Evolutionary conservation across 192 early-diverging fungal species (phyloP).

Genomic region (Entomortierella chlamydospora): DNA sequence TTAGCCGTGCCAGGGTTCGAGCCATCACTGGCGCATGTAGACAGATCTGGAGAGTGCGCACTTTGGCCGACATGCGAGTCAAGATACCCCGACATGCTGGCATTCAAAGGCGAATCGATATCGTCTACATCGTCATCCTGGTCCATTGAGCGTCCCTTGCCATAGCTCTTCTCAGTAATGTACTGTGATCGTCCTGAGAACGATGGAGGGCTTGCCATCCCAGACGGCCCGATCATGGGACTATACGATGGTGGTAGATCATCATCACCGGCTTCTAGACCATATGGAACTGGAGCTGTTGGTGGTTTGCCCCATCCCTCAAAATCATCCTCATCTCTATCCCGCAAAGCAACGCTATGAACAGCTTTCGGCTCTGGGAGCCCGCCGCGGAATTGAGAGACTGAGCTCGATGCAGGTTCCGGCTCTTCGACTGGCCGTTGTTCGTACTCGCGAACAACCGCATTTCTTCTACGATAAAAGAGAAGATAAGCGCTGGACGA

Average conservation of each 20-base stretch:
- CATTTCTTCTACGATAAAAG: conserved; percentile 44
- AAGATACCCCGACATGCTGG: conserved; percentile 2
- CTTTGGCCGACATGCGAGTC: not conserved
- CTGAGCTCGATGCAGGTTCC: not conserved
- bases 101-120: not conserved
- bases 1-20: conserved; percentile 43
- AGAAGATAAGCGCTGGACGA: conserved; percentile 46
- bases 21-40: conserved; percentile 41
- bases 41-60: conserved; percentile 26
- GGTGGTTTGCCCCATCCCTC: conserved; percentile 34
- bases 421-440: conserved; percentile 8
- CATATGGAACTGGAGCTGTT: conserved; percentile 1
- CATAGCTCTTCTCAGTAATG: conserved; percentile 9
- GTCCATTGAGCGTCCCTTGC: conserved; percentile 4
- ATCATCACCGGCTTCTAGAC: conserved; percentile 4
- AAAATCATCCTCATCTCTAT: conserved; percentile 4
- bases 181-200: conserved; percentile 14
- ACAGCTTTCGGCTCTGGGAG: not conserved
- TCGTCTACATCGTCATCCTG: conserved; percentile 16
- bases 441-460: conserved; percentile 32
- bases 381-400: not conserved
- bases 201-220: conserved; percentile 27
- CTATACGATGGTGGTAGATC: conserved; percentile 18
- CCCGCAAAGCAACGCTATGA: not conserved
- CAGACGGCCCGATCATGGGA: conserved; percentile 20